Conservation (phyloP, 352 stramenopile species). For the Phytopythium ostracodes region DNA sequence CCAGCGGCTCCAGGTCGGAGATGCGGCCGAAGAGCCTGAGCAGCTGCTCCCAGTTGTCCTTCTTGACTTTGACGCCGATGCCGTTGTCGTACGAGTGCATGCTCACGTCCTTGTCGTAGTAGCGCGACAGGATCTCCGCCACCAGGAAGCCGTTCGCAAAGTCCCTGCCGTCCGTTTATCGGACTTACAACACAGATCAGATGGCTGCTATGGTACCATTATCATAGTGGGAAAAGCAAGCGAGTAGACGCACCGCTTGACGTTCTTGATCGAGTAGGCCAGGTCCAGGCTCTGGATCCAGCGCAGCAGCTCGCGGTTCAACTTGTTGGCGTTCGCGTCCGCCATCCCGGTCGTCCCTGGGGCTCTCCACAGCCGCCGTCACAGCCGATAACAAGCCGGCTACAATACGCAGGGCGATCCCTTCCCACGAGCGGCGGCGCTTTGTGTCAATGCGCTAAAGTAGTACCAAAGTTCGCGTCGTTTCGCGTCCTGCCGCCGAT, state of each 20-base stretch:
- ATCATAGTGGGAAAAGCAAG: neutral
- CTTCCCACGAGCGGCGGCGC: no score
- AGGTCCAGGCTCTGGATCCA: conserved; percentile 93
- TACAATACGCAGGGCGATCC: no score
- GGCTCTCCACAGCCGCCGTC: neutral
- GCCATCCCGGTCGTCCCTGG: conserved; percentile 1
- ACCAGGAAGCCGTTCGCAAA: conserved; percentile 91
- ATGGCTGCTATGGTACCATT: neutral
- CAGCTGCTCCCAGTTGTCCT: conserved; percentile 92
- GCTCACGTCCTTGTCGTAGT: conserved; percentile 91
- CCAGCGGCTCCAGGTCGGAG: conserved; percentile 58
- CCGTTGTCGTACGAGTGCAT: conserved; percentile 94
- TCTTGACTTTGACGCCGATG: conserved; percentile 87
- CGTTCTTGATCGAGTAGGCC: conserved; percentile 93
- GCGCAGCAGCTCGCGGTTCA: conserved; percentile 87
- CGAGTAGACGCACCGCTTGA: conserved; percentile 80
- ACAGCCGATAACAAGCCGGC: neutral
- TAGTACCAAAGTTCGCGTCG: no score
- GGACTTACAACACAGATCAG: neutral
- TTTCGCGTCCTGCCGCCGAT: neutral
- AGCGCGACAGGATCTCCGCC: conserved; percentile 89
- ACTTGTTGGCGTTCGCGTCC: conserved; percentile 48
- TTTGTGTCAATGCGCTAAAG: no score
- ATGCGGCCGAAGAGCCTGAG: conserved; percentile 76
- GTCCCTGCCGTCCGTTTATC: conserved; percentile 34